phyloP scores from a whole-genome alignment of 208 protist species.

The Giardia duodenalis region DNA sequence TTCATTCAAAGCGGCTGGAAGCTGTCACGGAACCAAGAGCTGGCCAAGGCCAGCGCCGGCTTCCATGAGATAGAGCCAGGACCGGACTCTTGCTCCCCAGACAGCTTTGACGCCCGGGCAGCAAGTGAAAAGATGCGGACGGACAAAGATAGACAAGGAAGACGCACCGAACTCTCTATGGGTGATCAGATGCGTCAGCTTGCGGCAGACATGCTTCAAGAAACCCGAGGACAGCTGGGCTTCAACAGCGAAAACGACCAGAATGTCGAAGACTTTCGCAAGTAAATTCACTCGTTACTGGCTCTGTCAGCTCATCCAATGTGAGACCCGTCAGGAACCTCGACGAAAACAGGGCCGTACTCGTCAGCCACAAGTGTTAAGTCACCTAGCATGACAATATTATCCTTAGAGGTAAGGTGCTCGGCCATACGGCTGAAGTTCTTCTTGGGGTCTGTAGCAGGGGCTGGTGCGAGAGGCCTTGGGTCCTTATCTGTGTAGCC shows the following conservation, averaged over 20 bases:
- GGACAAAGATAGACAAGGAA: too few relatives aligned
- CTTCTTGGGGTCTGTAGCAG: background rate
- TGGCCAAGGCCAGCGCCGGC: background rate
- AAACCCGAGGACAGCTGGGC: too few relatives aligned
- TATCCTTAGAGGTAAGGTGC: background rate
- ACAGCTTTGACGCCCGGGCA: too few relatives aligned
- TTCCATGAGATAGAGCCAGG: background rate
- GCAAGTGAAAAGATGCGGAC: too few relatives aligned
- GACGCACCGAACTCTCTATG: too few relatives aligned
- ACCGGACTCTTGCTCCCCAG: background rate
- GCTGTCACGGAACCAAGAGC: background rate
- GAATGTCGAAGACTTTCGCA: too few relatives aligned
- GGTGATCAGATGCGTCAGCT: too few relatives aligned
- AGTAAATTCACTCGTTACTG: too few relatives aligned
- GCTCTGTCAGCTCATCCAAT: background rate
- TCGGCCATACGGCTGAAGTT: background rate
- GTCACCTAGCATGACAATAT: background rate
- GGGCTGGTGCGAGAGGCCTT: background rate
- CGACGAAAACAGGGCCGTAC: background rate
- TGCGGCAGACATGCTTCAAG: too few relatives aligned
- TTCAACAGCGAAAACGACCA: too few relatives aligned
- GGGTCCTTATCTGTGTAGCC: background rate
- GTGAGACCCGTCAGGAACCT: background rate
- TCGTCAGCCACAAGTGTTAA: background rate
- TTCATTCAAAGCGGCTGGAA: background rate